Percentiles rank a stretch among this genome's conserved stretches.
phyloP scores from a whole-genome alignment of 2,329 filamentous ascomycete species.

The Xylaria digitata region DNA sequence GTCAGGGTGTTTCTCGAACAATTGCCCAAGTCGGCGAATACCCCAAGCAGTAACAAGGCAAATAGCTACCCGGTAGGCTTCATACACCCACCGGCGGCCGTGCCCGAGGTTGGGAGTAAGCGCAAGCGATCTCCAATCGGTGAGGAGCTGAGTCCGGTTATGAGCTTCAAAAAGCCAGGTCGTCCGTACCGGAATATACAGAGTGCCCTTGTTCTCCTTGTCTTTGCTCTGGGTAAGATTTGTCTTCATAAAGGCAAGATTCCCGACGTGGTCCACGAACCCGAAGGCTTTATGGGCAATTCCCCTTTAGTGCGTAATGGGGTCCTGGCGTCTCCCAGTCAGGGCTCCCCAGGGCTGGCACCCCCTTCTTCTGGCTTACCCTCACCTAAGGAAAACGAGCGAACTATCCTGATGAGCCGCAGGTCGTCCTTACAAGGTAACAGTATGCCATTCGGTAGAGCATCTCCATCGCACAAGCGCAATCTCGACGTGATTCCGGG shows the following conservation, averaged over 20 bases:
- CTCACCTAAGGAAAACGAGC: constrained; percentile 65
- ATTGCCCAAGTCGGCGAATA: constrained; percentile 52
- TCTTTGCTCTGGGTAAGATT: constrained; percentile 88
- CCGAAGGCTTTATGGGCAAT: constrained; percentile 51
- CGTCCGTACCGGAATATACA: constrained; percentile 74
- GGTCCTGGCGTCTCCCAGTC: constrained; percentile 62
- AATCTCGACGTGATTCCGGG: constrained; percentile 91
- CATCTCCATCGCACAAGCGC: constrained; percentile 52
- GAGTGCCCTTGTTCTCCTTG: constrained; percentile 83
- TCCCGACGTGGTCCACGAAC: constrained; percentile 68
- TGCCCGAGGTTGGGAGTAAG: constrained; percentile 56
- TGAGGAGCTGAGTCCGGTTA: constrained; percentile 46
- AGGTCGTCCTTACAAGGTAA: constrained; percentile 63
- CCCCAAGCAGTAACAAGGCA: constrained; percentile 34
- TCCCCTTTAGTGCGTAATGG: constrained; percentile 62
- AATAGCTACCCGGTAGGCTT: constrained; percentile 46
- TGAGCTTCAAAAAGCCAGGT: constrained; percentile 56
- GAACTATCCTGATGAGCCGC: constrained; percentile 58
- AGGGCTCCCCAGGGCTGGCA: constrained; percentile 63
- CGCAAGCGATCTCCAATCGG: constrained; percentile 65
- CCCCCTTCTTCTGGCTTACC: constrained; percentile 61
- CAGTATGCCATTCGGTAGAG: constrained; percentile 45
- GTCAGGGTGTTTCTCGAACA: constrained; percentile 64
- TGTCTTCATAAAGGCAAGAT: constrained; percentile 68
- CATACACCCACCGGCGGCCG: constrained; percentile 42